Evolutionary conservation across 129 eudicot genomes (phyloP).

Genomic region (Daucus carota): DNA sequence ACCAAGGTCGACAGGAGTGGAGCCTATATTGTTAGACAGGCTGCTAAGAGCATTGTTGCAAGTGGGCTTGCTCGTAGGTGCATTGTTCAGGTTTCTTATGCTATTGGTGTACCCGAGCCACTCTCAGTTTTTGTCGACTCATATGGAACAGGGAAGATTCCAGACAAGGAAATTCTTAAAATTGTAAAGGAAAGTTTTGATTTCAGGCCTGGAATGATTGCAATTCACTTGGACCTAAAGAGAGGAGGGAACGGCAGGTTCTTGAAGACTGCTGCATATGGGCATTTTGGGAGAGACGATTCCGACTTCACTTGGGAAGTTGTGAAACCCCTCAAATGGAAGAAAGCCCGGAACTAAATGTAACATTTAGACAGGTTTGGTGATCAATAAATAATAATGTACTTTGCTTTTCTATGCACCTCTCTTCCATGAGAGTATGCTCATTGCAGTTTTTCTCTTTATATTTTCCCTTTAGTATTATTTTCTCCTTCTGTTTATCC

Average conservation of each 20-base stretch:
- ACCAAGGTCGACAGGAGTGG: conserved; percentile 64
- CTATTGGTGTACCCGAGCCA: conserved; percentile 64
- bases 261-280: conserved; percentile 55
- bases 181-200: conserved; percentile 58
- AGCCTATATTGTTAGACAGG: conserved; percentile 56
- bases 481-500: background rate
- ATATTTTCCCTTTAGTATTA: background rate
- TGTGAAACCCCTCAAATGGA: conserved; percentile 55
- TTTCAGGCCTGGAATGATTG: conserved; percentile 63
- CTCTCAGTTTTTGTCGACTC: conserved; percentile 55
- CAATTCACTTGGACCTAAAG: conserved; percentile 45
- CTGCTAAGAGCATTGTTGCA: conserved; percentile 63
- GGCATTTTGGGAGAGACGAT: conserved; percentile 57
- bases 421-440: background rate
- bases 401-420: conserved; percentile 7
- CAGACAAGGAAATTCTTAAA: conserved; percentile 48
- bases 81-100: conserved; percentile 61
- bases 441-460: background rate
- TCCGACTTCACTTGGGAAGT: conserved; percentile 66
- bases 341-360: conserved; percentile 25
- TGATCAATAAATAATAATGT: conserved; percentile 6
- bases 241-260: conserved; percentile 45
- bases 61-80: conserved; percentile 55
- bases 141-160: conserved; percentile 57
- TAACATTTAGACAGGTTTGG: background rate